Conservation (phyloP, 1,284 basidiomycete species). For the Cryptococcus floricola region DNA sequence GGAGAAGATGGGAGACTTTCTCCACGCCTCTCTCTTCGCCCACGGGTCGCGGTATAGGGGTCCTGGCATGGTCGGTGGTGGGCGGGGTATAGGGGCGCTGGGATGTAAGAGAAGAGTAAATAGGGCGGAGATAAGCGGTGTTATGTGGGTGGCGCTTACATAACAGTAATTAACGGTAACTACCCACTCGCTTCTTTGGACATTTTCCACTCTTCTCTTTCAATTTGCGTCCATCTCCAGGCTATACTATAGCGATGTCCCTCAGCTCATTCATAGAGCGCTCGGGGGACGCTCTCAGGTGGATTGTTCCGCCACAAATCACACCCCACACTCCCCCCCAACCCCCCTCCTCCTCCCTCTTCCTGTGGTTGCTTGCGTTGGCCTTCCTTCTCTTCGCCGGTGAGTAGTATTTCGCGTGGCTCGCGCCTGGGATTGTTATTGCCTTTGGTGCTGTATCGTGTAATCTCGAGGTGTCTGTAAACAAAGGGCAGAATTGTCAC, state of each 20-base stretch:
- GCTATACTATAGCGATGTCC: constrained; percentile 10
- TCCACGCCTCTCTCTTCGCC: constrained; percentile 91
- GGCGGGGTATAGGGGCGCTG: neutral
- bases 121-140: neutral
- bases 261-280: constrained; percentile 18
- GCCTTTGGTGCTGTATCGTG: too few species aligned
- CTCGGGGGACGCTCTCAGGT: constrained; percentile 14
- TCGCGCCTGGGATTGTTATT: neutral
- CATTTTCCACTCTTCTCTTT: neutral
- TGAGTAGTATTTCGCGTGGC: neutral
- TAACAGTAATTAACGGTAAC: neutral
- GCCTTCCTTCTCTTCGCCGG: neutral
- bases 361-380: neutral
- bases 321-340: neutral
- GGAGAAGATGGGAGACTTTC: constrained; percentile 80
- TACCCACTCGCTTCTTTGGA: neutral
- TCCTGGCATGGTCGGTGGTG: constrained; percentile 36
- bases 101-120: neutral
- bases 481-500: too few species aligned
- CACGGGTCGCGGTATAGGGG: constrained; percentile 86
- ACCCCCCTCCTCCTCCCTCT: neutral
- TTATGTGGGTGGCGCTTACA: neutral
- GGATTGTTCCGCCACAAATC: neutral
- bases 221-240: neutral
- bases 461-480: too few species aligned